These are phyloP conservation scores for Chaetomiaceae sp. DNA, from an alignment of 2,329 filamentous ascomycete species.

Conservation along the genomic window DNA sequence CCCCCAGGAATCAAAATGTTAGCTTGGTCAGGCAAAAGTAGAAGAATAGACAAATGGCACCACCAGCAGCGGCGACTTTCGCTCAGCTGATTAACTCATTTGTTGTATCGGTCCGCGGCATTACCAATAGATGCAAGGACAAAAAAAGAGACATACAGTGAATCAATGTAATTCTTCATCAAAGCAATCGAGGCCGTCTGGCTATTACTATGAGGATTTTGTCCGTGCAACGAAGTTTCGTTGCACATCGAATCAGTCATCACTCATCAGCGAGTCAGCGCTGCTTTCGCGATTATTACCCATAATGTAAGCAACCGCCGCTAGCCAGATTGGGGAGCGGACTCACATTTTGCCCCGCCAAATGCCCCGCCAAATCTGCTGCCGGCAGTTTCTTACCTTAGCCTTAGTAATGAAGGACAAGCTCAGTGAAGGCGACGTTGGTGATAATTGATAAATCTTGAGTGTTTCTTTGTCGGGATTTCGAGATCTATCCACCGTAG, in stretches of 20 bases:
- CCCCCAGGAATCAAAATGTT: too few relatives aligned
- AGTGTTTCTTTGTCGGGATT: conserved; percentile 9
- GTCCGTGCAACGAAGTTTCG: too few relatives aligned
- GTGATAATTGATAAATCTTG: conserved; percentile 20
- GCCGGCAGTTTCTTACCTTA: conserved; percentile 5
- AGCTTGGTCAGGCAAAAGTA: too few relatives aligned
- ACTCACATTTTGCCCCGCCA: conserved; percentile 2
- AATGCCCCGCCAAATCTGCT: not conserved
- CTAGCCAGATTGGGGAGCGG: conserved; percentile 11
- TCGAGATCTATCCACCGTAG: not conserved
- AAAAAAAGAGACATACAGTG: too few relatives aligned
- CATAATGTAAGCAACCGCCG: conserved; percentile 19
- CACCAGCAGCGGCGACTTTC: too few relatives aligned
- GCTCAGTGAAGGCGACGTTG: conserved; percentile 13
- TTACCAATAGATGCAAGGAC: too few relatives aligned
- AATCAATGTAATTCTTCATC: too few relatives aligned
- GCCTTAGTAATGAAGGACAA: conserved; percentile 12
- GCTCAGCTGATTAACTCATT: too few relatives aligned
- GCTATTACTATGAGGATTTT: too few relatives aligned
- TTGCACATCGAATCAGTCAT: conserved; percentile 15
- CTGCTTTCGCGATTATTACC: conserved; percentile 12
- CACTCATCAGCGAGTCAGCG: not conserved
- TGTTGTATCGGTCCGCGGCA: too few relatives aligned
- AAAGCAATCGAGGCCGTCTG: too few relatives aligned
- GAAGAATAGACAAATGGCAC: too few relatives aligned